Base-by-base conservation (phyloP, 257 asterid genomes). In the Solanum sejunctum region DNA sequence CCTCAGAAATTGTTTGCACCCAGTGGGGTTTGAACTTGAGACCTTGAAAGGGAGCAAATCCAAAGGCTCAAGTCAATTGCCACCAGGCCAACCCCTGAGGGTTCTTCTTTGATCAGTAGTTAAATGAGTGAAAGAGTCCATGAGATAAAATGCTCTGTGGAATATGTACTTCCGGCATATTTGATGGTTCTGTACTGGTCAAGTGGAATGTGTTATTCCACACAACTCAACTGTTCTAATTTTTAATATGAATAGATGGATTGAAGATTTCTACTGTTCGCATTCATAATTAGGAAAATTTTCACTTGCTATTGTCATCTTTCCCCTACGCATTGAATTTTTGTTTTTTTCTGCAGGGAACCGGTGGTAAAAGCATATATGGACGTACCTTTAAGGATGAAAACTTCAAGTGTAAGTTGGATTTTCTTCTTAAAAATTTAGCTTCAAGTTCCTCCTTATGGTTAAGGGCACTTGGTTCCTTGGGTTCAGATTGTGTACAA, bases 281-380 rank as follows among this genome's bases (percentile, higher is more conserved):
- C 82, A 13, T 75, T 85, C 80, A 36, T 52, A 57, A 70, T 69
- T 83, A 85, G 36, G 36, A 69, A 83, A 55, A 43, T 18, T 51
- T 63, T 49, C 10, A 85, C 79, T 80, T 72, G n/a, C 52, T 84
- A 20, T 45, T 28, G 45, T 64, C 43, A 80, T 84, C 41, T 63
- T 71, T 57, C 58, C 73, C 66, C 75, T 23, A 77, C 73, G 85
- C 73, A 9, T 51, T 3, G 28, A 36, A 55, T 49, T 61, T 80
- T 83, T 32, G 36, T 32, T 45, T 84, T 84, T 21, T 64, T 86
- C 82, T 5, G 51, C 89, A 95, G 99, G 99, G 98, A 83, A 95
- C 98, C 45, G 99, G 99, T 87, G 99, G 99, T 43, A 95, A 96
- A 87, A 95, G 99, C 92, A 96, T 95, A 63, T 95, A 96, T 58